A percentile compares a stretch with the other conserved stretches of the same genome.
Conservation (phyloP, 2,329 filamentous ascomycete species). For the Aspergillus transmontanensis region DNA sequence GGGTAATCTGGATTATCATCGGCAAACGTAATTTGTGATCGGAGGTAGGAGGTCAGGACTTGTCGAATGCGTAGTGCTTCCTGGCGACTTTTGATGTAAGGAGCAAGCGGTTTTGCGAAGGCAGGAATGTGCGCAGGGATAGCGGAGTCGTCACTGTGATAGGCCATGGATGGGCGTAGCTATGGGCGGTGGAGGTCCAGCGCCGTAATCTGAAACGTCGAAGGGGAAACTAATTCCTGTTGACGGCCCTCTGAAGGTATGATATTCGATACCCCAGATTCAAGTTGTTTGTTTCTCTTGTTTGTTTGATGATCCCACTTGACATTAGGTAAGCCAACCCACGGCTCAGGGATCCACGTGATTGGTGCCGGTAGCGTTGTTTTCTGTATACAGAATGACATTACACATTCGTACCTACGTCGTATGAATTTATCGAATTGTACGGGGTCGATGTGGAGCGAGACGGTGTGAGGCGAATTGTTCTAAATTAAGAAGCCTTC, state of each 20-base stretch:
- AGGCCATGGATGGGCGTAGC: conserved; percentile 24
- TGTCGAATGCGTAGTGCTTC: conserved; percentile 44
- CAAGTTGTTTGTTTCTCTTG: conserved; percentile 7
- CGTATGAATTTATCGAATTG: neutral
- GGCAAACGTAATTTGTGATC: conserved; percentile 37
- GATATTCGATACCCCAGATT: neutral
- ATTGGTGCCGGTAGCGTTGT: neutral
- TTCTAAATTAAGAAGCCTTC: neutral
- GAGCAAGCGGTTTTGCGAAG: conserved; percentile 38
- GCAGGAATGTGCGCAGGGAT: conserved; percentile 33
- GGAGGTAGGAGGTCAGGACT: conserved; percentile 40
- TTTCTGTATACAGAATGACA: neutral
- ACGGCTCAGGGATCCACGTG: neutral
- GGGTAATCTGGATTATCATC: conserved; percentile 28
- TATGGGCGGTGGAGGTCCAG: neutral
- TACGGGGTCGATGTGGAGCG: neutral
- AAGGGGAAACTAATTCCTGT: neutral
- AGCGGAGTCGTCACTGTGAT: conserved; percentile 15
- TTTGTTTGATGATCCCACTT: neutral
- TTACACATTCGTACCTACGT: neutral
- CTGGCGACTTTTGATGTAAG: conserved; percentile 43
- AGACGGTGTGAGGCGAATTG: neutral
- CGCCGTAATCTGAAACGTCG: conserved; percentile 1
- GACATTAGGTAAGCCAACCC: neutral
- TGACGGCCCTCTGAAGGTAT: neutral